These are phyloP conservation scores for Orbilia brochopaga DNA, from an alignment of 2,329 filamentous ascomycete genomes.

Conservation along the genomic window DNA sequence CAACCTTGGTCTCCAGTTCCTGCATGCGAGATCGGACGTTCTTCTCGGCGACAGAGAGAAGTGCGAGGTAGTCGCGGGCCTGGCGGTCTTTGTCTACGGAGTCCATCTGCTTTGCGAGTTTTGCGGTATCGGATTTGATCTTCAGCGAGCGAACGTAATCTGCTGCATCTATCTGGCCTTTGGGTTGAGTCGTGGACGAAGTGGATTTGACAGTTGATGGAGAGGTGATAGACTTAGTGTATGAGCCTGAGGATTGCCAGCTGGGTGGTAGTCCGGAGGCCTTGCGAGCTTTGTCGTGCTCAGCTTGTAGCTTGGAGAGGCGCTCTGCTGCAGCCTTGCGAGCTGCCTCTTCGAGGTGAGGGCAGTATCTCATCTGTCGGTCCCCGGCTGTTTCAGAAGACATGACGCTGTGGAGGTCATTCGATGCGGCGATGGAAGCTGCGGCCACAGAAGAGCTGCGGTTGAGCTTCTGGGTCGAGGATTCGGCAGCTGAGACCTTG, in stretches of 20 bases:
- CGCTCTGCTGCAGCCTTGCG: conserved; percentile 43
- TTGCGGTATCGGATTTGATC: conserved; percentile 46
- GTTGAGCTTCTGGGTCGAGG: conserved; percentile 1
- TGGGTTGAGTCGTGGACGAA: background rate
- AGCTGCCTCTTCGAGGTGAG: conserved; percentile 49
- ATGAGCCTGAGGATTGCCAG: conserved; percentile 27
- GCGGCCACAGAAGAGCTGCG: conserved; percentile 26
- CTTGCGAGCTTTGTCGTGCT: conserved; percentile 44
- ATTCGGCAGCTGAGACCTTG: conserved; percentile 12
- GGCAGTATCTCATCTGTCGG: conserved; percentile 37
- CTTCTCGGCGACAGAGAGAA: conserved; percentile 33
- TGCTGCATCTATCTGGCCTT: conserved; percentile 19
- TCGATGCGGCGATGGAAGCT: conserved; percentile 34
- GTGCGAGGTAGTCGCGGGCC: conserved; percentile 36
- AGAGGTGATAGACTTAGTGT: conserved; percentile 15
- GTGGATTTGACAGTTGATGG: conserved; percentile 18
- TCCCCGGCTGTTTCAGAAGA: conserved; percentile 19
- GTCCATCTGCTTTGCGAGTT: conserved; percentile 32
- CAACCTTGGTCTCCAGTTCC: conserved; percentile 47
- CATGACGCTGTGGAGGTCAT: conserved; percentile 26
- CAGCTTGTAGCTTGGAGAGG: conserved; percentile 36
- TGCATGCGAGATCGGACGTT: conserved; percentile 45
- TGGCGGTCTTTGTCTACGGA: conserved; percentile 44
- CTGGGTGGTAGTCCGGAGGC: conserved; percentile 38
- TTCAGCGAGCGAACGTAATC: conserved; percentile 37